Percentiles rank a stretch among this genome's conserved stretches.
phyloP scores from a whole-genome alignment of 2,329 filamentous ascomycete genomes.

The Trichoderma citrinoviride region DNA sequence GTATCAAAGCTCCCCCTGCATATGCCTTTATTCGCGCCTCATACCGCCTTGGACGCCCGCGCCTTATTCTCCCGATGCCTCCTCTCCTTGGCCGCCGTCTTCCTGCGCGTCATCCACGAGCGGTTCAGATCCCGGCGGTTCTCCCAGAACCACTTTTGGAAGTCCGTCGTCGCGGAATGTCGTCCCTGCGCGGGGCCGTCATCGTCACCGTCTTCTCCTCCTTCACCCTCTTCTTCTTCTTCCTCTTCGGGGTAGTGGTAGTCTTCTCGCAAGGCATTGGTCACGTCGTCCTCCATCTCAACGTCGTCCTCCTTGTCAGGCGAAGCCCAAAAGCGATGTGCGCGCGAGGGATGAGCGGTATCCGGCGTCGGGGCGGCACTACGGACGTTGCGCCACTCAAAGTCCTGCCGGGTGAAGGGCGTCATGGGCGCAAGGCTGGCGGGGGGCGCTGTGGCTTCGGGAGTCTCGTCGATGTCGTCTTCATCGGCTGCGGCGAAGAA shows the following conservation, averaged over 20 bases:
- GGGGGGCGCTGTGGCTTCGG: conserved; percentile 14
- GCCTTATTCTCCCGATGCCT: conserved; percentile 63
- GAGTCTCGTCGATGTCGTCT: conserved; percentile 44
- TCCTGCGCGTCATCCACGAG: conserved; percentile 64
- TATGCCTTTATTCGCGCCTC: conserved; percentile 8
- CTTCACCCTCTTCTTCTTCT: conserved; percentile 30
- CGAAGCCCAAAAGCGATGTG: conserved; percentile 55
- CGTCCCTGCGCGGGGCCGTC: conserved; percentile 25
- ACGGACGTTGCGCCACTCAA: conserved; percentile 70
- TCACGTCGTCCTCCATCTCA: conserved; percentile 44
- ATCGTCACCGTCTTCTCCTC: conserved; percentile 27
- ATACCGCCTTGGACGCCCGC: conserved; percentile 44
- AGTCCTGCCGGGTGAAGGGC: conserved; percentile 76
- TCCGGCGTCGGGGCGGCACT: conserved; percentile 95
- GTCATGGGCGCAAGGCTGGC: conserved; percentile 63
- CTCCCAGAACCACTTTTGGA: conserved; percentile 68
- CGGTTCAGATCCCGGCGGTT: conserved; percentile 62
- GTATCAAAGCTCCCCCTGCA: background rate
- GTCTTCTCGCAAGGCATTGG: conserved; percentile 35
- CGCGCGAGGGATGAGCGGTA: conserved; percentile 72
- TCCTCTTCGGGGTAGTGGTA: conserved; percentile 25
- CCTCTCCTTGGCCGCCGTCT: conserved; percentile 63
- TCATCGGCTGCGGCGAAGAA: conserved; percentile 66
- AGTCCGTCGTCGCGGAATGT: conserved; percentile 46
- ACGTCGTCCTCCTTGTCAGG: conserved; percentile 32